Percentiles rank a stretch among this genome's conserved stretches.
Conservation (phyloP, 2,329 filamentous ascomycete species). For the Triangularia setosa region DNA sequence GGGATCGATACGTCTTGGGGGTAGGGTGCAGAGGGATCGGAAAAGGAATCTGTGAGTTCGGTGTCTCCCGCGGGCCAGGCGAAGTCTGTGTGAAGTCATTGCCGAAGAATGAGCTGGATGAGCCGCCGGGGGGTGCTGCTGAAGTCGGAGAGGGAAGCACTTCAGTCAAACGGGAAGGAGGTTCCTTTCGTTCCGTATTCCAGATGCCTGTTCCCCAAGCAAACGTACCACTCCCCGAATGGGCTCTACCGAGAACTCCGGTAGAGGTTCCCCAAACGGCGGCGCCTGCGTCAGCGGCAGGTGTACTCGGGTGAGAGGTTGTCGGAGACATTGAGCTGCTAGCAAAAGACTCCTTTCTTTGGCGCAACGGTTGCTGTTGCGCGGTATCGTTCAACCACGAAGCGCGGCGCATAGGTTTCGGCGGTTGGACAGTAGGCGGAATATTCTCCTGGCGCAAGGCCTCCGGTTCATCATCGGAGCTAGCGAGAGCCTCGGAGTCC, state of each 20-base stretch:
- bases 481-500: constrained; percentile 89
- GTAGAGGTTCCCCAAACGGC: constrained; percentile 52
- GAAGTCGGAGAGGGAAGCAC: constrained; percentile 73
- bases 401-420: constrained; percentile 65
- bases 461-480: constrained; percentile 88
- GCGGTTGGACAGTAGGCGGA: constrained; percentile 46
- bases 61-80: constrained; percentile 49
- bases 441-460: constrained; percentile 53
- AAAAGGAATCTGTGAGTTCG: constrained; percentile 71
- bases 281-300: constrained; percentile 59
- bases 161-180: constrained; percentile 68
- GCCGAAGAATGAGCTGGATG: constrained; percentile 46
- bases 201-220: constrained; percentile 79
- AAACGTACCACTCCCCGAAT: constrained; percentile 50
- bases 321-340: constrained; percentile 74
- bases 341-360: constrained; percentile 73
- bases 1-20: constrained; percentile 88
- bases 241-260: constrained; percentile 44
- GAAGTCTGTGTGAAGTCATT: constrained; percentile 47
- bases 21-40: constrained; percentile 85
- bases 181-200: constrained; percentile 75
- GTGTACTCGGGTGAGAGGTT: constrained; percentile 76
- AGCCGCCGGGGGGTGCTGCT: constrained; percentile 44
- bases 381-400: constrained; percentile 86
- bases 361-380: constrained; percentile 50